Percentiles rank a stretch among this genome's conserved stretches.
phyloP scores from a whole-genome alignment of 1,284 basidiomycete species.

The Leccinum pachyderme region DNA sequence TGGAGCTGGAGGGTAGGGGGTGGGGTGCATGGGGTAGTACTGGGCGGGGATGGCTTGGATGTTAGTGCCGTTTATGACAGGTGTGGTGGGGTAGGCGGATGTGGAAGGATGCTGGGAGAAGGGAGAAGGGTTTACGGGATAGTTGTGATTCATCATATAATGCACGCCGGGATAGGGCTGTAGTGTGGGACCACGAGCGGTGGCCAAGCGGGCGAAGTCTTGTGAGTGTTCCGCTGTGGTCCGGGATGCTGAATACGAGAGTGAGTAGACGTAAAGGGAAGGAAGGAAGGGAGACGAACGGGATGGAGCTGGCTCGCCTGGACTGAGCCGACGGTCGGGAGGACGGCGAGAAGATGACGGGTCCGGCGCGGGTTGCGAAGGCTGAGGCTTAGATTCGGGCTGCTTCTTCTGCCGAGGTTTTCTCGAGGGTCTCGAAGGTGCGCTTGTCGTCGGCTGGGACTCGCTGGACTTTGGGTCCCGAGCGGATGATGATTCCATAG shows the following conservation, averaged over 20 bases:
- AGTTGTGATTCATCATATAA: slow-evolving; percentile 61
- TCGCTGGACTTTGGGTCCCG: slow-evolving; percentile 37
- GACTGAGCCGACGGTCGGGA: slow-evolving; percentile 30
- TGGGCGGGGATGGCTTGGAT: slow-evolving; percentile 45
- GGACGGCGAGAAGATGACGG: slow-evolving; percentile 23
- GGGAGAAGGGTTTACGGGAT: slow-evolving; percentile 57
- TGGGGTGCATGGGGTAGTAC: slow-evolving; percentile 61
- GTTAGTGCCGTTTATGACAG: slow-evolving; percentile 43
- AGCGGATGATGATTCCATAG: slow-evolving; percentile 32
- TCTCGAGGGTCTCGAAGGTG: slow-evolving; percentile 36
- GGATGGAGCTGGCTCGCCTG: slow-evolving; percentile 16
- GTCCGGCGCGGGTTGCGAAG: slow-evolving; percentile 19
- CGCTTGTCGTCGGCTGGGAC: slow-evolving; percentile 41
- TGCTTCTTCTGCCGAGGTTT: slow-evolving; percentile 51
- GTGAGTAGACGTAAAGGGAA: slow-evolving; percentile 1
- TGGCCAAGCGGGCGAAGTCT: slow-evolving; percentile 30
- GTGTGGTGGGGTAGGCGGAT: slow-evolving; percentile 36
- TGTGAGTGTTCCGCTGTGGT: slow-evolving; percentile 39
- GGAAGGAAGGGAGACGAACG: slow-evolving; percentile 15
- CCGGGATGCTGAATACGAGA: slow-evolving; percentile 34
- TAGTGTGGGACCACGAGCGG: slow-evolving; percentile 44
- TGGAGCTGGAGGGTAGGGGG: slow-evolving; percentile 46
- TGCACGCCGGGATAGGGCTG: slow-evolving; percentile 50
- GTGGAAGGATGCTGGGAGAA: slow-evolving; percentile 51
- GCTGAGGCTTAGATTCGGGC: slow-evolving; percentile 29